These are phyloP conservation scores for Ilyonectria sp. DNA, from an alignment of 2,329 filamentous ascomycete species.

Conservation along the genomic window DNA sequence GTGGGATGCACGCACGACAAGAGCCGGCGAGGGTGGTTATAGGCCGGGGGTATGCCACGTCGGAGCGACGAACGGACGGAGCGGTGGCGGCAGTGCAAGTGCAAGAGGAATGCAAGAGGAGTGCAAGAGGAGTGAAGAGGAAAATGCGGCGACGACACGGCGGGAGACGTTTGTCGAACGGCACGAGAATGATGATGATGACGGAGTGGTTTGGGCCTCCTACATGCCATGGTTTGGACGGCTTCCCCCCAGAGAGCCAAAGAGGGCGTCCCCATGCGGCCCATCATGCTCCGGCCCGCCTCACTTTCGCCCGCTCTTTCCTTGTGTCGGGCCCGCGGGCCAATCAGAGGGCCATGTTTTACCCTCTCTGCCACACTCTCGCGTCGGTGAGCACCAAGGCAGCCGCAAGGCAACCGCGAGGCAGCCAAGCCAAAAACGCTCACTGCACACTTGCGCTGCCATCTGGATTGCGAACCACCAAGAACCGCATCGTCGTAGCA, in stretches of 20 bases:
- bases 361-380: constrained; percentile 2
- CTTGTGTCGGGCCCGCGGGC: not conserved
- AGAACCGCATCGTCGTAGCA: not conserved
- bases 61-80: constrained; percentile 9
- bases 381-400: constrained; percentile 18
- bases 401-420: constrained; percentile 33
- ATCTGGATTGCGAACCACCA: constrained; percentile 26
- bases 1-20: constrained; percentile 3
- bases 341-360: constrained; percentile 24
- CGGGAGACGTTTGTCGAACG: not conserved
- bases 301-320: constrained; percentile 23
- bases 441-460: not conserved
- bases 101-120: not conserved
- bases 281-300: constrained; percentile 25
- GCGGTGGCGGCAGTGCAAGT: constrained; percentile 1
- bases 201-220: not conserved
- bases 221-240: constrained; percentile 7
- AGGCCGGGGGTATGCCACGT: constrained; percentile 24
- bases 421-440: constrained; percentile 29
- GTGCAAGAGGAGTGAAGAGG: not conserved
- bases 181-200: not conserved
- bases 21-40: not conserved
- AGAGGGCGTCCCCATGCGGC: constrained; percentile 3
- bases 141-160: not conserved
- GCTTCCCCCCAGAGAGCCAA: not conserved